Base-by-base conservation (phyloP, 805 yeast genomes). In the Lachancea lanzarotensis region DNA sequence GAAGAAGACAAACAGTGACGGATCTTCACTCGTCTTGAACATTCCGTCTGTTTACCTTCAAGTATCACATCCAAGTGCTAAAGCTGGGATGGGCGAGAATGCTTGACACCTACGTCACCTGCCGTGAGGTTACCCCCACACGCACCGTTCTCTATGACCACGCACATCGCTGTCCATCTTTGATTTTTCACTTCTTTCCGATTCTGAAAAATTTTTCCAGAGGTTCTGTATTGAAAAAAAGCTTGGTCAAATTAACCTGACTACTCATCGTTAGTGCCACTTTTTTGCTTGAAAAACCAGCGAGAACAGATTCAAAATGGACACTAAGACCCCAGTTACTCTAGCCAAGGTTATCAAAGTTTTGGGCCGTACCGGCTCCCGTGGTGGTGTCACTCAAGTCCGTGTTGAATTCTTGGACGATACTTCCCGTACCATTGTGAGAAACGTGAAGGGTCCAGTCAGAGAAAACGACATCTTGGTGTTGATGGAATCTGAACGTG, bases 401-500 rank as follows among this genome's bases (percentile, higher is more conserved):
- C 87, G 96, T 76, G 96, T 87, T 69, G 95, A 87, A 76, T 88
- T 87, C 83, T 78, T 87, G 72, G 96, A 88, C 69, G 96, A 88
- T 73, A 78, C 90, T 69, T 78, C 93, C 75, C 85, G 96, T 81
- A 84, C 93, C 69, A 87, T 87, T 67, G 95, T 87, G 80, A 86
- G 96, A 82, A 87, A 87, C 83, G 96, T 87, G 74, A 87, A 87
- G 76, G 95, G 96, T 70, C 95, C 96, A 73, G 96, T 87, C 73
- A 85, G 96, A 75, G 95, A 87, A 76, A 85, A 91, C 78, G 98
- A 91, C 74, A 88, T 93, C 78, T 84, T 91, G 74, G 93, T 96
- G 74, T 82, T 91, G 73, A 93, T 91, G 96, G 98, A 91, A 81
- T 91, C 98, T 63, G 98, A 91, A 81, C 91, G 98, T 82, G 98